Percentiles rank a stretch among this genome's conserved stretches.
These are phyloP conservation scores for Rhododendron ovatum DNA, from an alignment of 148 eudicot species.

Conservation along the genomic window DNA sequence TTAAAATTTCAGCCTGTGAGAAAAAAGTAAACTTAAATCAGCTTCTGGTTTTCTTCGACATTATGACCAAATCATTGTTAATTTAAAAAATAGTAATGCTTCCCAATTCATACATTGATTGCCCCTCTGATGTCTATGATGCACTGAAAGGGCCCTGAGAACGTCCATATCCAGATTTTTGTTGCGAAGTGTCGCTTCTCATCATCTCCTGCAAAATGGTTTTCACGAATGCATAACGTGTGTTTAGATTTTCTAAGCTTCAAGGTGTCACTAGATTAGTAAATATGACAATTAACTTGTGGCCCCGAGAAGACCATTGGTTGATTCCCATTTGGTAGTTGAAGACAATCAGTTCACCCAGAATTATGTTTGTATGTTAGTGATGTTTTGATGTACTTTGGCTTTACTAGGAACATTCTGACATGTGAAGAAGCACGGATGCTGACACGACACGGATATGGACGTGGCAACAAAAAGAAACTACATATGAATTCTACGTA, in stretches of 20 bases:
- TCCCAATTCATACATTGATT: neutral
- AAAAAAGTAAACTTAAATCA: neutral
- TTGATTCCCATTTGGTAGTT: conserved; percentile 3
- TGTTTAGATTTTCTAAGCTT: neutral
- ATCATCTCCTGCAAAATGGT: conserved; percentile 6
- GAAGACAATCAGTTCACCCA: neutral
- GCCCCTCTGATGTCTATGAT: neutral
- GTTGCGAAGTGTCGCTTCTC: neutral
- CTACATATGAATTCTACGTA: neutral
- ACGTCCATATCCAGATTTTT: conserved; percentile 3
- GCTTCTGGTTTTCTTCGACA: neutral
- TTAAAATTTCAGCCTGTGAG: neutral
- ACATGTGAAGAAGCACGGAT: neutral
- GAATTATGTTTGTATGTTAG: neutral
- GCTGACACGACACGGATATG: neutral
- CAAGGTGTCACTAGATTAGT: neutral
- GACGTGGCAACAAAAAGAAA: neutral
- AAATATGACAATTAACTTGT: neutral
- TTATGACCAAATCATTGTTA: neutral
- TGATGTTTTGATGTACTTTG: neutral
- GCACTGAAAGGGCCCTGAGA: neutral
- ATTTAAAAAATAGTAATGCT: neutral
- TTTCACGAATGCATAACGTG: neutral
- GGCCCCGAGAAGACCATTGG: neutral
- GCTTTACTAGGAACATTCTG: neutral